A percentile compares a stretch with the other conserved stretches of the same genome.
Evolutionary conservation across 192 early-diverging fungal genomes (phyloP).

Genomic region (Spizellomyces sp.): DNA sequence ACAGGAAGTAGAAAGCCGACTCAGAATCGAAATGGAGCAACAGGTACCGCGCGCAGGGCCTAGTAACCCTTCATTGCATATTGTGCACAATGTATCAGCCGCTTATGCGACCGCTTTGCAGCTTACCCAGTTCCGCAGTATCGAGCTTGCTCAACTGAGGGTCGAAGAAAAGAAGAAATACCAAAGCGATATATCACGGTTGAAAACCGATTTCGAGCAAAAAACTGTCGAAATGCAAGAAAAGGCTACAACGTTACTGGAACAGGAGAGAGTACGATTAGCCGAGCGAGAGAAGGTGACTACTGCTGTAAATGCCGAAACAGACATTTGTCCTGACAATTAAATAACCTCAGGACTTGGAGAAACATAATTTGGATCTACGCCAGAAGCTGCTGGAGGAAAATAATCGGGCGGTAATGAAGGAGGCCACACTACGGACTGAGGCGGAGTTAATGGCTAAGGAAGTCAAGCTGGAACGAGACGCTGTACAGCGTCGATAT

Average conservation of each 20-base stretch:
- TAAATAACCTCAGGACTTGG: slow-evolving; percentile 32
- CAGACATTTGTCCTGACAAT: slow-evolving; percentile 8
- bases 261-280: slow-evolving; percentile 31
- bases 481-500: slow-evolving; percentile 27
- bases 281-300: slow-evolving; percentile 40
- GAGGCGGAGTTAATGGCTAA: slow-evolving; percentile 47
- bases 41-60: slow-evolving; percentile 18
- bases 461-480: slow-evolving; percentile 34
- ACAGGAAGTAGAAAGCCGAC: slow-evolving; percentile 37
- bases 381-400: slow-evolving; percentile 45
- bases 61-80: too few relatives aligned
- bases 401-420: slow-evolving; percentile 35
- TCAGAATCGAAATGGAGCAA: slow-evolving; percentile 32
- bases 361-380: slow-evolving; percentile 39
- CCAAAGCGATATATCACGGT: slow-evolving; percentile 27
- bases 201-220: slow-evolving; percentile 22
- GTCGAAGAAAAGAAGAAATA: slow-evolving; percentile 46
- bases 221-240: slow-evolving; percentile 31
- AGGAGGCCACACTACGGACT: slow-evolving; percentile 34
- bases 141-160: slow-evolving; percentile 50
- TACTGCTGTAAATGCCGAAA: neutral
- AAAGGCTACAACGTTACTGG: slow-evolving; percentile 7
- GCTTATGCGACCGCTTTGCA: neutral
- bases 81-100: neutral
- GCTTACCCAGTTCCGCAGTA: slow-evolving; percentile 41